Base-by-base conservation (phyloP, 495 filamentous ascomycete genomes). In the Lentithecium fluviatile region DNA sequence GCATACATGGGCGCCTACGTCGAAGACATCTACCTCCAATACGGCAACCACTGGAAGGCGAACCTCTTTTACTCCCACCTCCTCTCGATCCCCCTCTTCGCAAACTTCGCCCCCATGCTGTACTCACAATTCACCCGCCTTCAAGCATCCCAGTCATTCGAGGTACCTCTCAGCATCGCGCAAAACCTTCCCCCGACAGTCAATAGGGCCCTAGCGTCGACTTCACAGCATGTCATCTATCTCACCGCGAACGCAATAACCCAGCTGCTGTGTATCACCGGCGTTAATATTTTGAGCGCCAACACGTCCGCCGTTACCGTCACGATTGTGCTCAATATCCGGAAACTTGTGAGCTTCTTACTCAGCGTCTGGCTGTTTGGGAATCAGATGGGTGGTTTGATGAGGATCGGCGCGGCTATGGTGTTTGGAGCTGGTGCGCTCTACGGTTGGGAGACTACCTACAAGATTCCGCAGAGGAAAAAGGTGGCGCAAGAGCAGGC, bases 1-100 rank as follows among this genome's bases (percentile, higher is more conserved):
- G 90, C 94, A 37, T 88, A 91, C 62, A 97, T 97, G 85, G 94
- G 94, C 38, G 81, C 96, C 34, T 99, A 96, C 74, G 91, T 91
- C 0, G 90, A 98, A 71, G 82, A 88, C 62, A 89, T 91, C 4
- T 99, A 97, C 73, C 82, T 83, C 58, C 81, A 76, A 20, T 88
- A 96, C 75, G 91, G 92, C 21, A 85, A 86, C 36, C 88, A 95
- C 75, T 97, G 94, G 91, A 89, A 88, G 64, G 94, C 97, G 72
- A 95, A 95, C 67, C 80, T 99, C 15, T 97, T 99, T 73, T 99
- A 97, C 74, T 88, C 85, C 19, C 91, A 96, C 62, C 72, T 88
- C 19, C 81, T 95, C 17, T 89, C 88, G 4, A 70, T 96, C 36
- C 90, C 89, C 0, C 70, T 87, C 26, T 85, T 87, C 70, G 51